These are phyloP conservation scores for Cicer cuneatum DNA, from an alignment of 306 rosid genomes.

Conservation along the genomic window DNA sequence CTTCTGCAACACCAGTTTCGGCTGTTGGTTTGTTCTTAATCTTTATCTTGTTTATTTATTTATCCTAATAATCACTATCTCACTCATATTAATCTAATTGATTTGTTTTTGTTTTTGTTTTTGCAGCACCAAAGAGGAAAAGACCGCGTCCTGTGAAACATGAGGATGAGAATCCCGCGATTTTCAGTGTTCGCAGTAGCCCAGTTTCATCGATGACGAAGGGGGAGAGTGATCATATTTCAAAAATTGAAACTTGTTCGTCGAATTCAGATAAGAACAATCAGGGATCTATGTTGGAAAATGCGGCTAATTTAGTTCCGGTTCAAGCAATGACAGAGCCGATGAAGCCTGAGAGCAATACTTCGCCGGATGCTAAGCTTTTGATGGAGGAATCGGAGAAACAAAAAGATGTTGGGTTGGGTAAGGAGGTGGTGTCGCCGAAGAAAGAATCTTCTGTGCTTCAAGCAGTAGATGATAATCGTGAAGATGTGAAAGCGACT, in stretches of 20 bases:
- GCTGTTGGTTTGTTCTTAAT: conserved; percentile 68
- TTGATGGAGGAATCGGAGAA: conserved; percentile 57
- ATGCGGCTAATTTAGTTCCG: conserved; percentile 46
- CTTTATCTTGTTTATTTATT: background rate
- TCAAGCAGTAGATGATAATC: conserved; percentile 66
- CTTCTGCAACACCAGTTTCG: conserved; percentile 56
- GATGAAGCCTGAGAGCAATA: conserved; percentile 57
- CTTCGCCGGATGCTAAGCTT: conserved; percentile 51
- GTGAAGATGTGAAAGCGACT: conserved; percentile 64
- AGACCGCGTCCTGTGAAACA: conserved; percentile 77
- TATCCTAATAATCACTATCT: background rate
- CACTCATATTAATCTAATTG: background rate
- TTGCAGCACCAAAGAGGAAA: conserved; percentile 89
- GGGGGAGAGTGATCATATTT: conserved; percentile 58
- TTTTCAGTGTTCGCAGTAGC: conserved; percentile 54
- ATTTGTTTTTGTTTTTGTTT: background rate
- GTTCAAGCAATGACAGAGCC: conserved; percentile 47
- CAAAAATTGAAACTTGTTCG: conserved; percentile 54
- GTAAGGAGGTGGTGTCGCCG: conserved; percentile 73
- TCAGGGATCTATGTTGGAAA: conserved; percentile 66
- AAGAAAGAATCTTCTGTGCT: conserved; percentile 63
- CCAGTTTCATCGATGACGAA: conserved; percentile 59
- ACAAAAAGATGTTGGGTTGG: conserved; percentile 51
- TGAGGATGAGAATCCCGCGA: conserved; percentile 64
- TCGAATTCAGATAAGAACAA: conserved; percentile 56